Evolutionary conservation across 176 grass and related monocot genomes (phyloP), one percentile per base, ranked within the genome.

Genomic region (Musa itinerans): DNA sequence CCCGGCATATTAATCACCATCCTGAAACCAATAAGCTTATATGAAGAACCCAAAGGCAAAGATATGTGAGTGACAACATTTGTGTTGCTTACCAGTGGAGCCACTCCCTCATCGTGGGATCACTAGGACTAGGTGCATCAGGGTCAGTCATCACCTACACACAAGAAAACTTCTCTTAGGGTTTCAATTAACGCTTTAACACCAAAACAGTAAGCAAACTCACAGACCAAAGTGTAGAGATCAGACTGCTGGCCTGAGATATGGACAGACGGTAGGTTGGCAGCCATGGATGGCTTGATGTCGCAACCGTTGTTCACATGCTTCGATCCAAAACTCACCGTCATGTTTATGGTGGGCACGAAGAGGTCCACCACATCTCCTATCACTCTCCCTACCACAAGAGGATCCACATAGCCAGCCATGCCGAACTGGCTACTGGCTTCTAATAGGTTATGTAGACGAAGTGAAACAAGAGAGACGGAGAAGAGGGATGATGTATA

Each of bases 301-400:
- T 88, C 80, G 73, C 85, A 92, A 56, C 89, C 93, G 70, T 96
- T 92, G 89, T 83, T 86, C 76, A 96, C 75, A 76, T 90, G 89
- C 74, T 81, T 96, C 50, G 83, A 43, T 52, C 74, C 92, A 50
- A 87, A 96, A 66, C 71, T 78, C 6, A 88, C 89, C 3, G 77
- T 79, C 84, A 96, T 86, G 86, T 27, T 78, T 24, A 89, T 75
- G 64, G 89, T 84, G 1, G 92, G 89, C 66, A 92, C 85, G 73
- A 92, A 96, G 56, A 88, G 79, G 76, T 96, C 89, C 71, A 96
- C 87, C 73, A 96, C 93, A 21, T 96, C 93, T 0, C 93, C 93
- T 79, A 96, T 84, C 63, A 96, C 92, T 14, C 92, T 74, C 14
- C 92, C 89, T 10, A 96, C 87, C 81, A 92, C 89, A 50, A 96